phyloP scores from a whole-genome alignment of 2,329 filamentous ascomycete genomes.

The Ramichloridium luteum region DNA sequence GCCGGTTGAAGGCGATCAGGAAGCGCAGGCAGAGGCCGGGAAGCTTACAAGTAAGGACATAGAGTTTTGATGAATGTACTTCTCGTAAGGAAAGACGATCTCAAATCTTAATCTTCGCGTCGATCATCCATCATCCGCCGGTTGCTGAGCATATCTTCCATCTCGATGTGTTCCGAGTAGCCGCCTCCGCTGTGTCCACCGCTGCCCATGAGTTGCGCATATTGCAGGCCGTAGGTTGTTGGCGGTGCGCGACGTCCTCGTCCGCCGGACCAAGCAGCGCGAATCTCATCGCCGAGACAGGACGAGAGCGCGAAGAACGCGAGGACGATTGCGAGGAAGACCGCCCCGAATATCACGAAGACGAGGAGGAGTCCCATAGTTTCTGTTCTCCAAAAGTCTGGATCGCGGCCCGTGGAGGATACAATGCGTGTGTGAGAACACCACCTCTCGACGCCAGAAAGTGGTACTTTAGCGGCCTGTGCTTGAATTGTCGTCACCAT shows the following conservation, averaged over 20 bases:
- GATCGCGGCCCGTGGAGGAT: no score
- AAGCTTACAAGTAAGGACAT: constrained; percentile 53
- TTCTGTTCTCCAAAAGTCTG: no score
- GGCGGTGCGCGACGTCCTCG: constrained; percentile 25
- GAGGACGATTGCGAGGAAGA: constrained; percentile 17
- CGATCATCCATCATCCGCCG: constrained; percentile 3
- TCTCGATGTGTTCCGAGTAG: constrained; percentile 50
- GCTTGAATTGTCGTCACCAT: no score
- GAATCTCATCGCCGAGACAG: constrained; percentile 42
- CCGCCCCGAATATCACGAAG: constrained; percentile 13
- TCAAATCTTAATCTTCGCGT: not conserved
- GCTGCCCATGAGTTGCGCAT: constrained; percentile 43
- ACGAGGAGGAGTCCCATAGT: constrained; percentile 14
- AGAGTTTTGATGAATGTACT: constrained; percentile 66
- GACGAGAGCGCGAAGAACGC: constrained; percentile 44
- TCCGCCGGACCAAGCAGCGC: constrained; percentile 33
- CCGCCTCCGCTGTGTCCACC: constrained; percentile 38
- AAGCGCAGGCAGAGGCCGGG: constrained; percentile 41
- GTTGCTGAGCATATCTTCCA: constrained; percentile 45
- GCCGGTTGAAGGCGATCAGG: constrained; percentile 64
- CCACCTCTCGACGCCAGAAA: no score
- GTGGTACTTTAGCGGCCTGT: no score
- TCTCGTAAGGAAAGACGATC: not conserved
- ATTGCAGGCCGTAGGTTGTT: constrained; percentile 41
- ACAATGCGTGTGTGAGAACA: no score